Percentiles rank a stretch among this genome's conserved stretches.
Evolutionary conservation across 768 basidiomycete genomes (phyloP).

Genomic region (Pisolithus orientalis): DNA sequence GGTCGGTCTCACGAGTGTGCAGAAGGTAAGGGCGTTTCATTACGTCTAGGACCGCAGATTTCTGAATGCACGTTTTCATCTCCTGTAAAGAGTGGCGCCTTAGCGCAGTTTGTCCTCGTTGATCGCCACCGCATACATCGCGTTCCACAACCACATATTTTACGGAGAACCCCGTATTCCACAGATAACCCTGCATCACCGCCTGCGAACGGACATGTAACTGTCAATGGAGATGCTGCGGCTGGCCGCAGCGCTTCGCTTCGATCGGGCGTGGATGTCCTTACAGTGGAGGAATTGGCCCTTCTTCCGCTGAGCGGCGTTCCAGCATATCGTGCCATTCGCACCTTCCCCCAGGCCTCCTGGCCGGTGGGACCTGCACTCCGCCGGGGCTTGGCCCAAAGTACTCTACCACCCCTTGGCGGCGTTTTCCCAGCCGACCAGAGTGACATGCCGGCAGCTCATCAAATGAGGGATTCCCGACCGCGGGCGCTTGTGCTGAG

Average conservation of each 20-base stretch:
- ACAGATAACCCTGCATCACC: conserved; percentile 7
- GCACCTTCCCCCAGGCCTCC: conserved; percentile 47
- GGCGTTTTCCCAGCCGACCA: conserved; percentile 22
- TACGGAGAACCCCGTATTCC: conserved; percentile 20
- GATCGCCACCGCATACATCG: conserved; percentile 75
- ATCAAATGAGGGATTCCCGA: conserved; percentile 12
- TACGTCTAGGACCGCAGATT: conserved; percentile 1
- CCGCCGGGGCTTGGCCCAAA: conserved; percentile 20
- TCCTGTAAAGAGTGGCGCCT: conserved; percentile 61
- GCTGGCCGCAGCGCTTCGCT: conserved; percentile 6
- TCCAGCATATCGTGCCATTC: conserved; percentile 76
- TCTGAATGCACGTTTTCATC: conserved; percentile 7
- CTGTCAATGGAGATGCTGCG: conserved; percentile 3
- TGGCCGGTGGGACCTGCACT: conserved; percentile 16
- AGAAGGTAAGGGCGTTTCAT: conserved; percentile 53
- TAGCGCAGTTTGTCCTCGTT: conserved; percentile 83
- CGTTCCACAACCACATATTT: conserved; percentile 55
- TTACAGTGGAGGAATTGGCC: conserved; percentile 69
- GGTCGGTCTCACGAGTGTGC: conserved; percentile 68
- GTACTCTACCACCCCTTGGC: conserved; percentile 21
- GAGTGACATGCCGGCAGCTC: conserved; percentile 9
- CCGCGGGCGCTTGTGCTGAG: conserved; percentile 58
- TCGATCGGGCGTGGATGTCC: conserved; percentile 7
- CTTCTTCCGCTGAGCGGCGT: conserved; percentile 75
- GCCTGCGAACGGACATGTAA: conserved; percentile 2